Percentiles rank a stretch among this genome's conserved stretches.
Evolutionary conservation across 1,284 basidiomycete genomes (phyloP).

Genomic region (Hortiboletus rubellus): DNA sequence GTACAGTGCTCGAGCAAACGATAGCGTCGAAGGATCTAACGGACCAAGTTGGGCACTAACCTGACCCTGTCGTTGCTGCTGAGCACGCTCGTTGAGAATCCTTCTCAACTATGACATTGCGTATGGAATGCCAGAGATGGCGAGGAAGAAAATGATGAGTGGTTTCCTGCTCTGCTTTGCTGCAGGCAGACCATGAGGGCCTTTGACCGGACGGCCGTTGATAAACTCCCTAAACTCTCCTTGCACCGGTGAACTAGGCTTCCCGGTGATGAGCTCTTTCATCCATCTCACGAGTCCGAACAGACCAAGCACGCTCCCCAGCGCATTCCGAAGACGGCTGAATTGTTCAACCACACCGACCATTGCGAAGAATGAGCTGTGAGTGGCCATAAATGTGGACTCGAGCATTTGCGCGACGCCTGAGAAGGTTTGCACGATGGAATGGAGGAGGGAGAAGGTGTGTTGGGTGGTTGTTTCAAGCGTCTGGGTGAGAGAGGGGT

Average conservation of each 20-base stretch:
- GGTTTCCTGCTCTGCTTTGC: constrained; percentile 84
- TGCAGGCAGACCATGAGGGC: constrained; percentile 44
- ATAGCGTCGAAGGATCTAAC: constrained; percentile 71
- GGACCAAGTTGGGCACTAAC: constrained; percentile 50
- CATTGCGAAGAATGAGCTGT: constrained; percentile 98
- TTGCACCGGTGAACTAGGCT: constrained; percentile 41
- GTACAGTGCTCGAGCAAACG: constrained; percentile 87
- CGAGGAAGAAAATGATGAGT: constrained; percentile 91
- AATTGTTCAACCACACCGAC: constrained; percentile 98
- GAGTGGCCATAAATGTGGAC: constrained; percentile 98
- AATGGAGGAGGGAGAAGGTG: constrained; percentile 92
- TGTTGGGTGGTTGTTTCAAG: constrained; percentile 89
- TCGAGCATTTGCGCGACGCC: constrained; percentile 99
- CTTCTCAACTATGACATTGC: constrained; percentile 91
- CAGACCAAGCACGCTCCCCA: constrained; percentile 91
- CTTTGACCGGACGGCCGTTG: constrained; percentile 61
- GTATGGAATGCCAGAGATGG: constrained; percentile 93
- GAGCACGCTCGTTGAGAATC: constrained; percentile 71
- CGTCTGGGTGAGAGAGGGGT: constrained; percentile 79
- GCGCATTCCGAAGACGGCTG: constrained; percentile 84
- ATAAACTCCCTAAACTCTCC: constrained; percentile 72
- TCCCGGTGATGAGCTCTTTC: constrained; percentile 64
- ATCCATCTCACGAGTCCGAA: constrained; percentile 89
- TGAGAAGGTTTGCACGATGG: constrained; percentile 93
- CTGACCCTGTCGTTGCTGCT: constrained; percentile 42